phyloP scores from a whole-genome alignment of 2,329 filamentous ascomycete species.

The Phoma sp. region DNA sequence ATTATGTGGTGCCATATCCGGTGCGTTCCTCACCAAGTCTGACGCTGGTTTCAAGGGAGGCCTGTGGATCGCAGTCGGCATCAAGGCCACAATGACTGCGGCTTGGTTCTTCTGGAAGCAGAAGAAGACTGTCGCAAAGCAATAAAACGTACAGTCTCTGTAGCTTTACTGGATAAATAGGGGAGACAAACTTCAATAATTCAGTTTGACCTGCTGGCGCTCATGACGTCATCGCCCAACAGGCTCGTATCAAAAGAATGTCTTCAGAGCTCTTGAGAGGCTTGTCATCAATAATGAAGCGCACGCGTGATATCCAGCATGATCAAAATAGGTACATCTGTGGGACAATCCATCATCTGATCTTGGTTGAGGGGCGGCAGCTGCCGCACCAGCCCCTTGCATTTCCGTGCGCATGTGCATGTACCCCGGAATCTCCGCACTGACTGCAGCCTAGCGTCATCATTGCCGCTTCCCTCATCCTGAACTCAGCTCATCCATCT shows the following conservation, averaged over 20 bases:
- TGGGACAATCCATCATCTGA: slow-evolving; percentile 2
- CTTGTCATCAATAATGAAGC: neutral
- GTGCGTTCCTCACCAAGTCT: slow-evolving; percentile 57
- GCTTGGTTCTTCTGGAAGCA: slow-evolving; percentile 17
- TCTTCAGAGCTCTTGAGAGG: neutral
- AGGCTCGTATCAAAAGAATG: neutral
- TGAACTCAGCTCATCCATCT: slow-evolving; percentile 2
- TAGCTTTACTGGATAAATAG: too few relatives aligned
- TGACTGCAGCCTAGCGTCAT: slow-evolving; percentile 21
- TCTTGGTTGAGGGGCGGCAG: slow-evolving; percentile 3
- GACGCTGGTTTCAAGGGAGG: slow-evolving; percentile 19
- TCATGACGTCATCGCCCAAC: too few relatives aligned
- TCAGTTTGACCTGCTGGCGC: too few relatives aligned
- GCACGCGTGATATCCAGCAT: neutral
- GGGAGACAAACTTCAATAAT: too few relatives aligned
- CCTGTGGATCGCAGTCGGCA: slow-evolving; percentile 20
- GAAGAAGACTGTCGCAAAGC: neutral
- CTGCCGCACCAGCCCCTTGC: slow-evolving; percentile 18
- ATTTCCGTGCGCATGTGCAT: slow-evolving; percentile 32
- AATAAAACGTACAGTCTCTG: neutral
- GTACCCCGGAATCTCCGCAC: slow-evolving; percentile 31
- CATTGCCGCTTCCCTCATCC: slow-evolving; percentile 14
- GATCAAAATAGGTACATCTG: neutral
- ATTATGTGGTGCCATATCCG: slow-evolving; percentile 55
- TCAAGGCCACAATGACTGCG: slow-evolving; percentile 8